Conservation (phyloP, 805 yeast genomes). For the Jamesozyma lodderae region DNA sequence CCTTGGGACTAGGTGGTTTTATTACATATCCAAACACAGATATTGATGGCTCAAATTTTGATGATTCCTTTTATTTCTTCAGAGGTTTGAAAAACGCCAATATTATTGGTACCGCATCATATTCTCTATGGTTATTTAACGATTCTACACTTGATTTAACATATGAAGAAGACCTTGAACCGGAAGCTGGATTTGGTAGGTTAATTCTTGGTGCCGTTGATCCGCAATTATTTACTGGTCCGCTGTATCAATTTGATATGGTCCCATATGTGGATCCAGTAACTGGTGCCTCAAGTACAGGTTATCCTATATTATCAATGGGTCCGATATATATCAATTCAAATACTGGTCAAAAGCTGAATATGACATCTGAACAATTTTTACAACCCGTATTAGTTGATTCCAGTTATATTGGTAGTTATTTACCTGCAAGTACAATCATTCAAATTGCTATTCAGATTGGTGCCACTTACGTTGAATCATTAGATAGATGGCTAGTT, state of each 20-base stretch:
- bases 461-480: slow-evolving; percentile 50
- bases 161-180: slow-evolving; percentile 1
- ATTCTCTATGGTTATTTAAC: slow-evolving; percentile 35
- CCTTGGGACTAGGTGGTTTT: slow-evolving; percentile 38
- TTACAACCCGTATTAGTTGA: slow-evolving; percentile 51
- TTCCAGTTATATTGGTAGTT: slow-evolving; percentile 40
- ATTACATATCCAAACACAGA: slow-evolving; percentile 10
- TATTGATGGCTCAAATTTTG: slow-evolving; percentile 13
- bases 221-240: slow-evolving; percentile 36
- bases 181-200: slow-evolving; percentile 21
- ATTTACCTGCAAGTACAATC: slow-evolving; percentile 47
- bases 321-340: slow-evolving; percentile 38
- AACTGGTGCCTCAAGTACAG: slow-evolving; percentile 19
- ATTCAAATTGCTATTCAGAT: slow-evolving; percentile 60
- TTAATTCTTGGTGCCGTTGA: slow-evolving; percentile 55
- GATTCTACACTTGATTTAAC: slow-evolving; percentile 6
- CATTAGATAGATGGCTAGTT: slow-evolving; percentile 48
- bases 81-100: slow-evolving; percentile 26
- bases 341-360: slow-evolving; percentile 32
- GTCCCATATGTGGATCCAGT: slow-evolving; percentile 33
- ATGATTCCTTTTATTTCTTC: slow-evolving; percentile 28
- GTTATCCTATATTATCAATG: slow-evolving; percentile 41
- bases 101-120: slow-evolving; percentile 33
- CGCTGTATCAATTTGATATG: slow-evolving; percentile 41
- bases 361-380: slow-evolving; percentile 30